Evolutionary conservation across 2,329 filamentous ascomycete species (phyloP), one percentile per base, ranked within the genome.

Genomic region (Fusarium anguioides): DNA sequence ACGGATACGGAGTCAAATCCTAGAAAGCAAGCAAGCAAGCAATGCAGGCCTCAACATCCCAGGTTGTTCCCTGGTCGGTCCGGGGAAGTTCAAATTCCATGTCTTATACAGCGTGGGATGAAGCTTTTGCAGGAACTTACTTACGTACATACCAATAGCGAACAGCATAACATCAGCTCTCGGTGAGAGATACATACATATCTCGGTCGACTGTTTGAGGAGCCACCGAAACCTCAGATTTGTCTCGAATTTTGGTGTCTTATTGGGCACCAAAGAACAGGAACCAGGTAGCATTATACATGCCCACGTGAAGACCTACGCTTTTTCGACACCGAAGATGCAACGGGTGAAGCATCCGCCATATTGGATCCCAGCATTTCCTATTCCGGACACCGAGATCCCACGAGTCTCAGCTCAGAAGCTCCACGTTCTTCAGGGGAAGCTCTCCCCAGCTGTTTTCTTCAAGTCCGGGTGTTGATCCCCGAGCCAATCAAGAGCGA

Each of bases 261-360:
- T 23, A 35, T 59, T 66, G 47, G 47, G 41, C 40, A 26, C 15
- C 41, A 39, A 42, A 18, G 17, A 31, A 31, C 31, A 48, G 36
- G 24, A 46, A 51, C 51, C 51, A 26, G 36, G 53, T 49, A 20
- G 21, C 20, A 18, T 55, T 35, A 29, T 33, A 21, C 40, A 56
- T 60, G 8, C 57, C 53, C 70, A 73, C 70, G 68, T 72, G 64
- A 73, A 72, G 64, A 60, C 44, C 66, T 73, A 58, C 69, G 52
- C 47, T 68, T 73, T n/a, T 73, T 51, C 50, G 65, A 72, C 65
- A 73, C 71, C 71, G 71, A 73, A 63, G 47, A 49, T 41, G 52
- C 35, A 39, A 47, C 56, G 49, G 46, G 33, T 33, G 55, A 56
- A 60, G 36, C 36, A 64, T 54, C 64, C 48, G 50, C 33, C 37